Percentiles rank a stretch among this genome's conserved stretches.
phyloP scores from a whole-genome alignment of 257 asterid genomes.

The Solanum tarapatanum region DNA sequence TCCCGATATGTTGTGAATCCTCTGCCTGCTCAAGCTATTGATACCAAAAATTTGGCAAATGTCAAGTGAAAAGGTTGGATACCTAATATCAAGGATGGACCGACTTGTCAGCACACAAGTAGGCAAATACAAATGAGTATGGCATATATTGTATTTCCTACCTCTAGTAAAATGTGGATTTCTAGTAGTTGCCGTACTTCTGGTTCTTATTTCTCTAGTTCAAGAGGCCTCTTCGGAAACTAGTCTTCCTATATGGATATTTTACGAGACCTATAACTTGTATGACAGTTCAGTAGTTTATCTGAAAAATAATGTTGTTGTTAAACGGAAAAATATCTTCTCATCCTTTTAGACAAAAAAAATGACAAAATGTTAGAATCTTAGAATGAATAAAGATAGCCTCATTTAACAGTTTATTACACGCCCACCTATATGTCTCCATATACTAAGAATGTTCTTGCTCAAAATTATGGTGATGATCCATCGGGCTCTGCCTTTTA shows the following conservation, averaged over 20 bases:
- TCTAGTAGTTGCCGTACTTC: neutral
- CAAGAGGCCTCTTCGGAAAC: neutral
- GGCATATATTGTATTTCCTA: neutral
- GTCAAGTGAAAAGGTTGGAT: neutral
- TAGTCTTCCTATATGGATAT: neutral
- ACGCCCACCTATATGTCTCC: neutral
- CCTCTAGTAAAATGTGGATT: neutral
- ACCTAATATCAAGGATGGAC: neutral
- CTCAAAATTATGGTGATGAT: neutral
- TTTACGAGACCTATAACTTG: neutral
- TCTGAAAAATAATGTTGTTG: neutral
- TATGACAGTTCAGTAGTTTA: neutral
- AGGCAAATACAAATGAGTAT: neutral
- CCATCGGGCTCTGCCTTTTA: neutral
- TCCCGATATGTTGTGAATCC: neutral
- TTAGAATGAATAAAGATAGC: neutral
- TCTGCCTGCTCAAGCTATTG: neutral
- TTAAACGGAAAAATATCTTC: neutral
- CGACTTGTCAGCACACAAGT: neutral
- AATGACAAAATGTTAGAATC: neutral
- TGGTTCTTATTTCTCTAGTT: neutral
- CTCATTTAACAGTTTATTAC: neutral
- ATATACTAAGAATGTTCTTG: neutral
- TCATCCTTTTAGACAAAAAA: neutral
- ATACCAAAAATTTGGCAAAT: neutral